Evolutionary conservation across 2,329 filamentous ascomycete genomes (phyloP).

Genomic region (Botrytis sinoallii): DNA sequence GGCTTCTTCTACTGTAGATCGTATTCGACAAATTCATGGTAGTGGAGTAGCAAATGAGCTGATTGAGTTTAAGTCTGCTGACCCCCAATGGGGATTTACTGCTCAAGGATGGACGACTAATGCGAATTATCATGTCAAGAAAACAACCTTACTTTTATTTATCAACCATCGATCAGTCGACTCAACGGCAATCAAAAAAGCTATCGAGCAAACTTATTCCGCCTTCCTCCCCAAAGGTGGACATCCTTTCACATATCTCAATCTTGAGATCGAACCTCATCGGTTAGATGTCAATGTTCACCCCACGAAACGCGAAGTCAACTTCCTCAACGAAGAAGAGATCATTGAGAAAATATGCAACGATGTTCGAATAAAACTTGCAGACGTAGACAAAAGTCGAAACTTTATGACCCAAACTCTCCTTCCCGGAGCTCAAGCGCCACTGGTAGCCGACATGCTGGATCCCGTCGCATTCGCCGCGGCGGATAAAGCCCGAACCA

Average conservation of each 20-base stretch:
- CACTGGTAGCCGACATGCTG: conserved; percentile 31
- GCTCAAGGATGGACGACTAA: conserved; percentile 81
- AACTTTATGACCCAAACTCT: conserved; percentile 94
- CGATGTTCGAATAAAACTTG: conserved; percentile 72
- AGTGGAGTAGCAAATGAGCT: conserved; percentile 83
- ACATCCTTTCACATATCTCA: conserved; percentile 91
- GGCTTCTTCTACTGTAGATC: conserved; percentile 69
- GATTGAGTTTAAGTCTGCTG: conserved; percentile 68
- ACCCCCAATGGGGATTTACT: conserved; percentile 79
- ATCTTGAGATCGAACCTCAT: conserved; percentile 85
- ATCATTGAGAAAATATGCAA: conserved; percentile 85
- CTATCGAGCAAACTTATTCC: conserved; percentile 85
- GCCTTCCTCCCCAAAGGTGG: conserved; percentile 88
- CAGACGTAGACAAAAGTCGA: conserved; percentile 86
- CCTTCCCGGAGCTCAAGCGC: conserved; percentile 62
- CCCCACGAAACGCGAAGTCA: conserved; percentile 93
- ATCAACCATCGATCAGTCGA: conserved; percentile 97
- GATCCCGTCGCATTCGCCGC: conserved; percentile 27
- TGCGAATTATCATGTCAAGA: conserved; percentile 92
- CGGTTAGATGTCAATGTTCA: conserved; percentile 97
- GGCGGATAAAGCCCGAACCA: conserved; percentile 41
- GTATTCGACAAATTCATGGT: conserved; percentile 88
- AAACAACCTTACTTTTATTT: conserved; percentile 82
- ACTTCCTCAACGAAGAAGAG: conserved; percentile 96
- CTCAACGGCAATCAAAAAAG: conserved; percentile 81